phyloP scores from a whole-genome alignment of 179 eudicot genomes.

The Carnegiea gigantea region DNA sequence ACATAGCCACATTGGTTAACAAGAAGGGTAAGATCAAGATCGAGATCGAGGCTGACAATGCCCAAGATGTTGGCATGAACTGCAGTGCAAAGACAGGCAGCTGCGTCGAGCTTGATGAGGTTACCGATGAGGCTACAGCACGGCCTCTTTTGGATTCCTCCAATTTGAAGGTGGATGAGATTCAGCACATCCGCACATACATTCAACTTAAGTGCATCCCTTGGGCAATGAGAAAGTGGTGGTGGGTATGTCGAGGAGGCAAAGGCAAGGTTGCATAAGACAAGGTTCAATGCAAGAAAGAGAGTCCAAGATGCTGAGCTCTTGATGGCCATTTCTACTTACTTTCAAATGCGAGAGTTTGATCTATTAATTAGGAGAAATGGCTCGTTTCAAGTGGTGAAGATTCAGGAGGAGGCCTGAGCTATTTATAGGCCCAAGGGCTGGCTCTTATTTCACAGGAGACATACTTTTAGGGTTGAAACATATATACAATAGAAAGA shows the following conservation, averaged over 20 bases:
- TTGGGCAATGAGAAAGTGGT: not conserved
- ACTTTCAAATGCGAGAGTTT: too few species aligned
- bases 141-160: not conserved
- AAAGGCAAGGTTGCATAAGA: not conserved
- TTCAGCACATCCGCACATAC: constrained; percentile 5
- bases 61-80: not conserved
- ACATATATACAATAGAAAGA: too few species aligned
- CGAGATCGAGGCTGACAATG: not conserved
- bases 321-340: not conserved
- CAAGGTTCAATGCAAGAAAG: constrained; percentile 23
- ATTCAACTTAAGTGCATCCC: not conserved
- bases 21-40: not conserved
- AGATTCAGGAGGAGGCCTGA: not conserved
- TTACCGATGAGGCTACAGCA: constrained; percentile 1
- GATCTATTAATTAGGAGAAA: too few species aligned
- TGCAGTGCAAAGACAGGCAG: constrained; percentile 12
- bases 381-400: not conserved
- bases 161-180: not conserved
- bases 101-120: not conserved
- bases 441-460: too few species aligned
- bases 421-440: too few species aligned
- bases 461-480: too few species aligned
- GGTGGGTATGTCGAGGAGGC: not conserved
- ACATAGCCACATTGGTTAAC: not conserved
- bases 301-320: constrained; percentile 5